Conservation (phyloP, 2,329 filamentous ascomycete genomes). For the Trichoderma sp. region DNA sequence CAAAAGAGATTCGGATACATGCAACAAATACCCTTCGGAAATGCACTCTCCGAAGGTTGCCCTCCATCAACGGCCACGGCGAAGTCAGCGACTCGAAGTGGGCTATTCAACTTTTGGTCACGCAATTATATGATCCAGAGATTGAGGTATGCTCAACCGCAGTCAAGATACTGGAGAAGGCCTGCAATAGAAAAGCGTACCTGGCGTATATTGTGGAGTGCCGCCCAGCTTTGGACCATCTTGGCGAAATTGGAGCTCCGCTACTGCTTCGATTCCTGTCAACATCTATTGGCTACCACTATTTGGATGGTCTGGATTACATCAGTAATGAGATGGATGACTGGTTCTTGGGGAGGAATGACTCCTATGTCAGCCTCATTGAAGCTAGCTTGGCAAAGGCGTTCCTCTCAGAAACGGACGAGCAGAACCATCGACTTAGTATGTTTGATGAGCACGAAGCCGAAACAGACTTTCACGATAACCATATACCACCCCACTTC, state of each 20-base stretch:
- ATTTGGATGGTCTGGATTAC: slow-evolving; percentile 94
- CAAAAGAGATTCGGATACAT: slow-evolving; percentile 88
- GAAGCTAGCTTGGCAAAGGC: slow-evolving; percentile 93
- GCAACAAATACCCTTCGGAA: slow-evolving; percentile 85
- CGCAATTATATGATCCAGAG: slow-evolving; percentile 95
- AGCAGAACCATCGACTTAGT: slow-evolving; percentile 60
- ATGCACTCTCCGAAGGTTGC: slow-evolving; percentile 66
- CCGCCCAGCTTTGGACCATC: slow-evolving; percentile 87
- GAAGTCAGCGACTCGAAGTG: slow-evolving; percentile 76
- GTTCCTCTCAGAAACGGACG: slow-evolving; percentile 69
- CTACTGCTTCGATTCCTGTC: slow-evolving; percentile 90
- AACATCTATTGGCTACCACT: slow-evolving; percentile 96
- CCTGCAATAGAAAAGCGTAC: slow-evolving; percentile 88
- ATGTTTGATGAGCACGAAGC: slow-evolving; percentile 62
- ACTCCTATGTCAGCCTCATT: slow-evolving; percentile 91
- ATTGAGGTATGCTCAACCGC: slow-evolving; percentile 95
- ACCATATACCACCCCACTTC: slow-evolving; percentile 90
- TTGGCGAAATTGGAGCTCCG: slow-evolving; percentile 95
- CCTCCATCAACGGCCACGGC: slow-evolving; percentile 45
- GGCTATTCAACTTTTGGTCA: slow-evolving; percentile 97
- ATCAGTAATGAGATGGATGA: slow-evolving; percentile 99
- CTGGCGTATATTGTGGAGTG: slow-evolving; percentile 97
- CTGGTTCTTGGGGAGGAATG: slow-evolving; percentile 96
- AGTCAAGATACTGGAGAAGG: slow-evolving; percentile 95
- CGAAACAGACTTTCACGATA: slow-evolving; percentile 63